These are phyloP conservation scores for Porodaedalea pini DNA, from an alignment of 1,284 basidiomycete genomes.

Conservation along the genomic window DNA sequence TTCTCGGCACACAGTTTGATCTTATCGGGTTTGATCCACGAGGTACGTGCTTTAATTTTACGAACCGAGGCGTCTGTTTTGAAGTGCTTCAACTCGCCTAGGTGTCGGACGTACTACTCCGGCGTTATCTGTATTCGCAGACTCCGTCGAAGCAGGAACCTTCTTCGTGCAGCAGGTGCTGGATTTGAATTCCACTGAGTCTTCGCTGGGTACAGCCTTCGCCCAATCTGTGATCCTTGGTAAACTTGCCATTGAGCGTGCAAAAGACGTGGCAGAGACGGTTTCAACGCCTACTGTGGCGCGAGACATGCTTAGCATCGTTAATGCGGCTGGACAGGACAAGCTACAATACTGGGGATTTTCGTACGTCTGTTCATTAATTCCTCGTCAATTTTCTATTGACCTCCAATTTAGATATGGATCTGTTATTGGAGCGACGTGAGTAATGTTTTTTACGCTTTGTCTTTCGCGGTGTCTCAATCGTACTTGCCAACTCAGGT, in stretches of 20 bases:
- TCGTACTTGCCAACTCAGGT: constrained; percentile 9
- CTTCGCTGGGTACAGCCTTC: neutral
- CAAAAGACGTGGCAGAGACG: constrained; percentile 11
- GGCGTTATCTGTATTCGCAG: constrained; percentile 6
- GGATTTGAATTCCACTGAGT: neutral
- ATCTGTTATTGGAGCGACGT: constrained; percentile 26
- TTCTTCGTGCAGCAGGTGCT: neutral
- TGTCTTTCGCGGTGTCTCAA: neutral
- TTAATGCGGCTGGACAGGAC: constrained; percentile 26
- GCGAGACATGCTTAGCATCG: constrained; percentile 30
- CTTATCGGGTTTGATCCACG: constrained; percentile 36
- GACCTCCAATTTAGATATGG: constrained; percentile 23
- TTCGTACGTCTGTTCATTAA: constrained; percentile 20
- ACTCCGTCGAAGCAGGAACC: constrained; percentile 3
- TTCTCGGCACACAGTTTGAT: constrained; percentile 31
- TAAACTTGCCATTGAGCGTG: neutral
- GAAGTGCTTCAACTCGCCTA: neutral
- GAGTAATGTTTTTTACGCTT: neutral
- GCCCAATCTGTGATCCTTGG: neutral
- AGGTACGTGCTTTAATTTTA: constrained; percentile 18
- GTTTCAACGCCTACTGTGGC: constrained; percentile 23
- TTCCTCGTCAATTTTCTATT: neutral
- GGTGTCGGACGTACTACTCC: constrained; percentile 23
- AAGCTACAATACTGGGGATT: constrained; percentile 31
- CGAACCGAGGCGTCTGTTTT: constrained; percentile 1